Percentiles rank a stretch among this genome's conserved stretches.
These are phyloP conservation scores for Oryza glumipatula DNA, from an alignment of 176 grass and related monocot genomes.

Conservation along the genomic window DNA sequence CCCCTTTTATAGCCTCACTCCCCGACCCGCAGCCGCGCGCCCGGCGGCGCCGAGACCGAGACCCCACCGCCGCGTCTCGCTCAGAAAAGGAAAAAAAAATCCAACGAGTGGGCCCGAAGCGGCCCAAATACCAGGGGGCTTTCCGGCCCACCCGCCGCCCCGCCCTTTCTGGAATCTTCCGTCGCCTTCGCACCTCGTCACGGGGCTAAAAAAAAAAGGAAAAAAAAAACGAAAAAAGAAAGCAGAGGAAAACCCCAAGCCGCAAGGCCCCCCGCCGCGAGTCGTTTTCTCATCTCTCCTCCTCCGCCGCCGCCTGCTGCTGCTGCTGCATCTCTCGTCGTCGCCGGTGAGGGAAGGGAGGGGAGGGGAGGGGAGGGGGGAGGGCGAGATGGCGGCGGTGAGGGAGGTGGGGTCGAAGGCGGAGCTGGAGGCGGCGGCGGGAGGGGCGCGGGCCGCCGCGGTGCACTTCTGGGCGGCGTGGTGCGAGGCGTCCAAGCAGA, in stretches of 20 bases:
- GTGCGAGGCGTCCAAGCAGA: slow-evolving; percentile 99
- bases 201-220: slow-evolving; percentile 18
- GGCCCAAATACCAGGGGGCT: not conserved
- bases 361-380: not conserved
- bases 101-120: not conserved
- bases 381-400: slow-evolving; percentile 52
- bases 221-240: not conserved
- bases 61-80: slow-evolving; percentile 30
- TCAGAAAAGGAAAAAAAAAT: not conserved
- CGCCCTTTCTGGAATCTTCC: slow-evolving; percentile 60
- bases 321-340: not conserved
- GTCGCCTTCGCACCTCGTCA: slow-evolving; percentile 38
- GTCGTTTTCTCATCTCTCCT: not conserved
- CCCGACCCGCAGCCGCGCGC: not conserved
- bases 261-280: slow-evolving; percentile 25
- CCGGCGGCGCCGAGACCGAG: slow-evolving; percentile 42
- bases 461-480: slow-evolving; percentile 95
- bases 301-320: not conserved
- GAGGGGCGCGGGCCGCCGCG: slow-evolving; percentile 49
- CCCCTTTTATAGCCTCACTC: slow-evolving; percentile 32
- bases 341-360: not conserved
- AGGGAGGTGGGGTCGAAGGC: slow-evolving; percentile 66
- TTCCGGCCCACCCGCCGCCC: not conserved
- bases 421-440: slow-evolving; percentile 75
- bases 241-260: slow-evolving; percentile 35